Evolutionary conservation across 2,329 filamentous ascomycete species (phyloP), one percentile per base, ranked within the genome.

Genomic region (Macrophomina pseudophaseolina): DNA sequence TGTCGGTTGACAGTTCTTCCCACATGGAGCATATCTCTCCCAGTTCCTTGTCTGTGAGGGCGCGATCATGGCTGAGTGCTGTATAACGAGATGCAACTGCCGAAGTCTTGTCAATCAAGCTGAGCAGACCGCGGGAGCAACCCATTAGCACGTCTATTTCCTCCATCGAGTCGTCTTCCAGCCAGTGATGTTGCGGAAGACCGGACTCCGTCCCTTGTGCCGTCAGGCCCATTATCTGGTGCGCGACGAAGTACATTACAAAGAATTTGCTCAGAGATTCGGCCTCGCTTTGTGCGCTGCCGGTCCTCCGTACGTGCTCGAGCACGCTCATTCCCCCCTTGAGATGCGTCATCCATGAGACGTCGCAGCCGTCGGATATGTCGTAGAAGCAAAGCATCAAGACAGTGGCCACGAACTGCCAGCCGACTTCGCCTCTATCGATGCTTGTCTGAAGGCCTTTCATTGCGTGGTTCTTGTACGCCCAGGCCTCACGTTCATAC

Each of bases 311-410:
- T 11, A 69, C 52, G 12, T 71, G 62, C n/a, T 69, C 53, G 8
- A 76, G 67, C 18, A 76, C 71, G 49, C 70, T 58, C 14, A 76
- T 64, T 3, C 74, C 75, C 7, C 72, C 72, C 9, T 70, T 73
- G 42, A 76, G 70, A 67, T 77, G 75, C 0, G 71, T 75, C 8
- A 72, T 71, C 75, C 75, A 77, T 0, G 74, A 75, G 35, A 73
- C 69, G 3, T 70, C 69, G 60, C 74, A 76, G 9, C 72, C 75
- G 51, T 76, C 74, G 1, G 74, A 73, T 38, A 77, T 76, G 69
- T 76, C 75, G 54, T 74, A 72, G 64, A 76, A 77, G 66, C 75
- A 77, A 23, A 77, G 69, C 75, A 77, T 77, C 38, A 77, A 58
- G 23, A 76, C 70, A 1, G 74, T 72, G 14, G 75, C 74, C 9